Conservation (phyloP, 306 rosid genomes). For the Calophaca sinica region DNA sequence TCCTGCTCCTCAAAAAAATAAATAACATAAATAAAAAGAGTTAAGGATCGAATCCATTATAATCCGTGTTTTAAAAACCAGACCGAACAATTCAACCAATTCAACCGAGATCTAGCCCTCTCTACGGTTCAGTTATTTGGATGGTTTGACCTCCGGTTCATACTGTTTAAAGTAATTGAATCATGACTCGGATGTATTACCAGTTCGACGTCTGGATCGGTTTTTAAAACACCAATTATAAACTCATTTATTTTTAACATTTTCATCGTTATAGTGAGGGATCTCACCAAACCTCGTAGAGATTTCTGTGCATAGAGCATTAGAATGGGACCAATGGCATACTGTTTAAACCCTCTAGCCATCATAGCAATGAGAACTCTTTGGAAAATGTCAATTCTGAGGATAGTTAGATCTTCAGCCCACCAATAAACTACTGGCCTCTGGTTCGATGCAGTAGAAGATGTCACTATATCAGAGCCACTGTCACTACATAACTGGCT, state of each 20-base stretch:
- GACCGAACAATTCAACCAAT: too few relatives aligned
- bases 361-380: slow-evolving; percentile 93
- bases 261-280: slow-evolving; percentile 46
- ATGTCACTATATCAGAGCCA: slow-evolving; percentile 49
- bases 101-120: too few relatives aligned
- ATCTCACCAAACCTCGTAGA: slow-evolving; percentile 97
- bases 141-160: too few relatives aligned
- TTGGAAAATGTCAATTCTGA: slow-evolving; percentile 90
- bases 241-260: background rate
- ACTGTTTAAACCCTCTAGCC: slow-evolving; percentile 91
- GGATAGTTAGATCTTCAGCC: slow-evolving; percentile 93
- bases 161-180: too few relatives aligned
- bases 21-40: background rate
- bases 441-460: slow-evolving; percentile 57
- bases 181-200: too few relatives aligned
- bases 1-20: slow-evolving; percentile 57
- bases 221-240: too few relatives aligned
- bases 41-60: slow-evolving; percentile 21
- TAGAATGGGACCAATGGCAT: slow-evolving; percentile 83
- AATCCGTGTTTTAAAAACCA: too few relatives aligned
- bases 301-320: slow-evolving; percentile 99
- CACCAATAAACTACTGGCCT: slow-evolving; percentile 88
- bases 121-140: too few relatives aligned
- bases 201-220: too few relatives aligned
- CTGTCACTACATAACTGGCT: slow-evolving; percentile 64